These are phyloP conservation scores for Amoebophrya sp. DNA, from an alignment of 169 alveolate genomes.

Conservation along the genomic window DNA sequence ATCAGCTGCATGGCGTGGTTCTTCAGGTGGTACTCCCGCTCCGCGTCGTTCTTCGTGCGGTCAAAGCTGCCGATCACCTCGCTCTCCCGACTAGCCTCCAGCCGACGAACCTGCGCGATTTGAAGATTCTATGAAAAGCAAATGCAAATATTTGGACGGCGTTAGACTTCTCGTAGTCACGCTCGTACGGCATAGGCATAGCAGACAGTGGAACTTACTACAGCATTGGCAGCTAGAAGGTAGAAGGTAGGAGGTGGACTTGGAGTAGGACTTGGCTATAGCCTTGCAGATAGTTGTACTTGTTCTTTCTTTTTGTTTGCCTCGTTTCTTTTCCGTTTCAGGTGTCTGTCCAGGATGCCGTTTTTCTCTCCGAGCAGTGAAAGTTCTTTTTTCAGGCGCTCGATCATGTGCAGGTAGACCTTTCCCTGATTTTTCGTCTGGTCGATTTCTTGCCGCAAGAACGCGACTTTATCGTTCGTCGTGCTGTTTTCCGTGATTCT, in stretches of 20 bases:
- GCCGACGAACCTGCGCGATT: not conserved
- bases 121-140: too few relatives aligned
- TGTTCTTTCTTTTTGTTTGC: not conserved
- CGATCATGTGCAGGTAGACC: slow-evolving; percentile 8
- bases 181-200: too few relatives aligned
- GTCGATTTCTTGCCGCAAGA: not conserved
- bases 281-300: not conserved
- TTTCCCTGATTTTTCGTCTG: not conserved
- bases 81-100: not conserved
- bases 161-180: too few relatives aligned
- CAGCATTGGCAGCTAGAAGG: too few relatives aligned
- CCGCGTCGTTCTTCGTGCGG: not conserved
- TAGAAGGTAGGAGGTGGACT: too few relatives aligned
- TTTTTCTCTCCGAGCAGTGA: not conserved
- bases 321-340: not conserved
- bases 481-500: not conserved
- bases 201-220: too few relatives aligned
- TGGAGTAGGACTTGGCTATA: too few relatives aligned
- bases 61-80: not conserved
- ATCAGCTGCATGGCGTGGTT: not conserved
- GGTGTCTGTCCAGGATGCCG: not conserved
- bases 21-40: not conserved
- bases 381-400: not conserved
- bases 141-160: too few relatives aligned
- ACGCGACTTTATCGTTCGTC: not conserved